Conservation (phyloP, 345 rosid species). For the Carallia brachiata region DNA sequence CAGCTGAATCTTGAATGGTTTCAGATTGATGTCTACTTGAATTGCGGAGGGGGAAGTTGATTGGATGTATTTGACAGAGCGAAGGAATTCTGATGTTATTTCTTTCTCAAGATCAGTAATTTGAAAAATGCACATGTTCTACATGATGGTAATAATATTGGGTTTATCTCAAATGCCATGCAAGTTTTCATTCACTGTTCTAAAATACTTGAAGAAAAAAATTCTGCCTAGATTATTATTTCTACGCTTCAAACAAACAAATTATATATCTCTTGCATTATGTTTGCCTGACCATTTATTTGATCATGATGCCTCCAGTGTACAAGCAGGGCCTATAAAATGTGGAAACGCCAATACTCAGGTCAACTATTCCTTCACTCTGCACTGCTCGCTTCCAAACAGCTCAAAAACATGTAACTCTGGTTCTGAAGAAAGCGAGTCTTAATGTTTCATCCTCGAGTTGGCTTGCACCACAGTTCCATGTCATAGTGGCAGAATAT, state of each 20-base stretch:
- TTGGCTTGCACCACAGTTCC: conserved; percentile 59
- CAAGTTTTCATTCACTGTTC: no score
- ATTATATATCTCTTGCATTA: background rate
- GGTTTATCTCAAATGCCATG: no score
- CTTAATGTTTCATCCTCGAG: conserved; percentile 48
- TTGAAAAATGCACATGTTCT: no score
- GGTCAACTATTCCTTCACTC: conserved; percentile 46
- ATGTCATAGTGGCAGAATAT: conserved; percentile 50
- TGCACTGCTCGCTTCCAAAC: conserved; percentile 50
- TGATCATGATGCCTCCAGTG: conserved; percentile 25
- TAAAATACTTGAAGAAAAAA: no score
- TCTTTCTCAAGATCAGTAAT: no score
- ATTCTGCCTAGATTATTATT: background rate
- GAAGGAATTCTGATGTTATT: no score
- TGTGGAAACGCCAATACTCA: conserved; percentile 55
- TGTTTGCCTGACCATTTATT: background rate
- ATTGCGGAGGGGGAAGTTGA: no score
- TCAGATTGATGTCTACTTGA: no score
- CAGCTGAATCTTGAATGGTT: no score
- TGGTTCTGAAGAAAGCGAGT: conserved; percentile 57
- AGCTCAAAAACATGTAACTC: conserved; percentile 47
- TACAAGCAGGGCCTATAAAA: conserved; percentile 48
- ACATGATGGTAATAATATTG: no score
- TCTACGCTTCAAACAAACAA: background rate
- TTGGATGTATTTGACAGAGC: no score